phyloP scores from a whole-genome alignment of 2,329 filamentous ascomycete genomes.

The Colletotrichum viniferum region DNA sequence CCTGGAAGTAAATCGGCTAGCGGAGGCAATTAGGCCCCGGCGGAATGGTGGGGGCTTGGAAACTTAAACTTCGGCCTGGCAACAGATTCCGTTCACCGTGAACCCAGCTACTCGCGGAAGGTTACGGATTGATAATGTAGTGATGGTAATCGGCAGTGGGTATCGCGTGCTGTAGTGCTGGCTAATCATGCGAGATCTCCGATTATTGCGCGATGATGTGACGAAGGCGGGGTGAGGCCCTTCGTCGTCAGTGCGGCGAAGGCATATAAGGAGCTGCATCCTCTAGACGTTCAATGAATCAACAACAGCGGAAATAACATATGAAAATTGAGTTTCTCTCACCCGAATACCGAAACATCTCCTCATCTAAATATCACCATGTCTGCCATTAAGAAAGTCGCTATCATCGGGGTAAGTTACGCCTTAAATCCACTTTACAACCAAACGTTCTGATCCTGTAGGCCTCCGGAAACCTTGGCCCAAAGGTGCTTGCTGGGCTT shows the following conservation, averaged over 20 bases:
- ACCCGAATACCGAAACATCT: neutral
- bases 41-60: neutral
- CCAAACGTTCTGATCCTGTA: conserved; percentile 16
- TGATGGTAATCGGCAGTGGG: neutral
- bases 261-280: neutral
- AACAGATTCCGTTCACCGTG: neutral
- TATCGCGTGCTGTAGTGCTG: neutral
- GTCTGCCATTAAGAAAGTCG: conserved; percentile 35
- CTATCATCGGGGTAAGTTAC: conserved; percentile 37
- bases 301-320: neutral
- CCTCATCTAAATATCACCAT: neutral
- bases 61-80: neutral
- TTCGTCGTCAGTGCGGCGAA: neutral
- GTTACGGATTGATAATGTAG: neutral
- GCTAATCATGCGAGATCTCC: neutral
- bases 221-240: neutral
- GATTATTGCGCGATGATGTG: conserved; percentile 7
- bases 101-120: neutral
- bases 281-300: neutral
- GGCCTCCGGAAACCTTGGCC: conserved; percentile 38
- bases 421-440: neutral
- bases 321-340: neutral
- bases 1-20: neutral
- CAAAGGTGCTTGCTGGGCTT: conserved; percentile 32
- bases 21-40: neutral